Evolutionary conservation across 2,329 filamentous ascomycete species (phyloP), one percentile per base, ranked within the genome.

Genomic region (Phaeosphaeria sp.): DNA sequence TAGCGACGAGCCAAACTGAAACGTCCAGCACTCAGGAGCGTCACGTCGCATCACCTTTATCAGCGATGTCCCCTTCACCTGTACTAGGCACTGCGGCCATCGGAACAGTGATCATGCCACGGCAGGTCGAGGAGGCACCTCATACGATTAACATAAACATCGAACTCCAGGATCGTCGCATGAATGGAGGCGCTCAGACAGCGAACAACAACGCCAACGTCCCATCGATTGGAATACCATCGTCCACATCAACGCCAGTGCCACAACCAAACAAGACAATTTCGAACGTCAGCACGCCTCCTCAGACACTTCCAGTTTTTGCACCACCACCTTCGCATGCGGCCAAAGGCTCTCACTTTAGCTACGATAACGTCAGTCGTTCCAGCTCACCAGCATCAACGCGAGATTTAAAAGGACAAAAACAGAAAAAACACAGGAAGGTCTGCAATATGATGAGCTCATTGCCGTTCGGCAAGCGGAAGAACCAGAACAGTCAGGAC

Each of bases 61-160:
- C 72, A 21, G 56, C 67, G 7, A 71, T 69, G 61, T 75, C 74
- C 39, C 61, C 73, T 4, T 70, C 73, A 5, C 75, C 75, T 22
- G 63, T 73, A n/a, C 53, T 76, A 7, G 61, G 64, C 20, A 73
- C 70, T 55, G 72, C 74, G 25, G 67, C 71, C 18, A 66, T 75
- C 36, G 73, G 72, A 9, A 73, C 72, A 18, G 64, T 77, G 6
- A 53, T 76, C 45, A 69, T 70, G 64, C 66, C 74, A 43, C 74
- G 69, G 45, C 71, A 74, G 53, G 49, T 72, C 5, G 60, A 70
- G 25, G 66, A 71, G 30, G 59, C 59, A 17, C 57, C 60, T 39
- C 62, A 62, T 33, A 63, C 68, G 11, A 69, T 74, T 53, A 71
- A 74, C 48, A 63, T 76, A 42, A 72, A 73, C 47, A 73, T 75